Percentiles rank a stretch among this genome's conserved stretches.
phyloP scores from a whole-genome alignment of 257 asterid genomes.

The Scutellaria minor region DNA sequence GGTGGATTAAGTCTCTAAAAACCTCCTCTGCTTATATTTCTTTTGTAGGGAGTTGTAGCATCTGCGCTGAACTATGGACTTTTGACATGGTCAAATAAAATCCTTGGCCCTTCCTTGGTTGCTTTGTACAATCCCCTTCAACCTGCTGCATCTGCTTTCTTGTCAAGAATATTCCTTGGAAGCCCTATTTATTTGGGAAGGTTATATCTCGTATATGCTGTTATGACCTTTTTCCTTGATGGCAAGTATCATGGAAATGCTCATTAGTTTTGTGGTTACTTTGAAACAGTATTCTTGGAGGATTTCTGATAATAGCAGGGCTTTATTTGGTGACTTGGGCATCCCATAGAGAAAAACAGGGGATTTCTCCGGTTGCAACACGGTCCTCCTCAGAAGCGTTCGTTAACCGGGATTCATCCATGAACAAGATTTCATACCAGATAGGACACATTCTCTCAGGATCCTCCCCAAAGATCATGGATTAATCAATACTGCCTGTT shows the following conservation, averaged over 20 bases:
- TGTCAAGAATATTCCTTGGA: constrained; percentile 85
- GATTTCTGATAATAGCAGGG: constrained; percentile 77
- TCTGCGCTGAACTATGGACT: constrained; percentile 92
- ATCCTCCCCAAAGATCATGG: constrained; percentile 65
- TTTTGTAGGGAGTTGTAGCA: constrained; percentile 77
- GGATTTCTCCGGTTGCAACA: constrained; percentile 37
- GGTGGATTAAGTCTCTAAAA: neutral
- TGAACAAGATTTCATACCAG: constrained; percentile 59
- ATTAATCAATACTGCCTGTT: constrained; percentile 58
- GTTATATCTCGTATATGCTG: constrained; percentile 39
- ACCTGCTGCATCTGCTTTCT: constrained; percentile 85
- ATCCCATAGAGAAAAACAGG: constrained; percentile 62
- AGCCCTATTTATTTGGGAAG: constrained; percentile 98
- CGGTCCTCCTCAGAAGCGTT: constrained; percentile 58
- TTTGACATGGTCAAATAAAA: constrained; percentile 85
- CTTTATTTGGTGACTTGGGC: constrained; percentile 98
- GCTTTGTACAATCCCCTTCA: constrained; percentile 91
- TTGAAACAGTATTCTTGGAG: constrained; percentile 81
- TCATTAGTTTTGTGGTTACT: constrained; percentile 4
- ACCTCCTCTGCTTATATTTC: neutral
- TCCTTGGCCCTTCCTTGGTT: constrained; percentile 90
- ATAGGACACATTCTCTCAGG: constrained; percentile 60
- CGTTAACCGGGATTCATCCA: constrained; percentile 47
- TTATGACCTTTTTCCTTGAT: neutral
- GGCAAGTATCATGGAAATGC: neutral